These are phyloP conservation scores for Peltaster fructicola DNA, from an alignment of 2,329 filamentous ascomycete species.

Conservation along the genomic window DNA sequence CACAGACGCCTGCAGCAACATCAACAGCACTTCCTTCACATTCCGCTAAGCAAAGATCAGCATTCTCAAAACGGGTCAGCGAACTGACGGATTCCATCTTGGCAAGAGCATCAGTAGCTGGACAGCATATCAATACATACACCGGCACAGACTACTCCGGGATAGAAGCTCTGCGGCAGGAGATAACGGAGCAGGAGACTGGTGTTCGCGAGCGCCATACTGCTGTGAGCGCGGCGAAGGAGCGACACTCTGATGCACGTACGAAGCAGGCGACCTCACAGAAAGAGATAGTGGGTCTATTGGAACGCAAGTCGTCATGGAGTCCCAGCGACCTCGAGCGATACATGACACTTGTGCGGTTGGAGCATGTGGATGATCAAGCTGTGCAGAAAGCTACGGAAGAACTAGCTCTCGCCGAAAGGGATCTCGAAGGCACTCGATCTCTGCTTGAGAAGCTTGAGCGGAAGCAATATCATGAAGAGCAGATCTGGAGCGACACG, in stretches of 20 bases:
- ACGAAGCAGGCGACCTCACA: slow-evolving; percentile 72
- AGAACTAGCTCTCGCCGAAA: slow-evolving; percentile 56
- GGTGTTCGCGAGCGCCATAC: slow-evolving; percentile 41
- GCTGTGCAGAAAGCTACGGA: slow-evolving; percentile 57
- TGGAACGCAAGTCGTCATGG: slow-evolving; percentile 91
- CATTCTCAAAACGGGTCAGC: slow-evolving; percentile 43
- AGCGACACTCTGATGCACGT: slow-evolving; percentile 67
- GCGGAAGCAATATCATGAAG: slow-evolving; percentile 85
- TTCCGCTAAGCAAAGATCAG: slow-evolving; percentile 35
- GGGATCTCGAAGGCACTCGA: slow-evolving; percentile 59
- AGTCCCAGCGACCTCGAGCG: slow-evolving; percentile 71
- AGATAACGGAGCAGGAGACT: slow-evolving; percentile 51
- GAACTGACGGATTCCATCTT: slow-evolving; percentile 79
- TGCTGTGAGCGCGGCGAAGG: slow-evolving; percentile 53
- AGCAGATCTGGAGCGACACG: slow-evolving; percentile 98
- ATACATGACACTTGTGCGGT: slow-evolving; percentile 82
- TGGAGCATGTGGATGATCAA: slow-evolving; percentile 84
- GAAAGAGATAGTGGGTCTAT: slow-evolving; percentile 82
- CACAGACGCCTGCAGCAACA: slow-evolving; percentile 4
- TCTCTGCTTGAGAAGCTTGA: slow-evolving; percentile 66
- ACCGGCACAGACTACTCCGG: slow-evolving; percentile 74
- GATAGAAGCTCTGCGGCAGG: slow-evolving; percentile 68
- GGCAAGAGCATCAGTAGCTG: slow-evolving; percentile 65
- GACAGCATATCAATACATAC: slow-evolving; percentile 78
- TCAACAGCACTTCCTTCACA: slow-evolving; percentile 33